phyloP scores from a whole-genome alignment of 2,329 filamentous ascomycete species.

The Pyrenophora graminea region DNA sequence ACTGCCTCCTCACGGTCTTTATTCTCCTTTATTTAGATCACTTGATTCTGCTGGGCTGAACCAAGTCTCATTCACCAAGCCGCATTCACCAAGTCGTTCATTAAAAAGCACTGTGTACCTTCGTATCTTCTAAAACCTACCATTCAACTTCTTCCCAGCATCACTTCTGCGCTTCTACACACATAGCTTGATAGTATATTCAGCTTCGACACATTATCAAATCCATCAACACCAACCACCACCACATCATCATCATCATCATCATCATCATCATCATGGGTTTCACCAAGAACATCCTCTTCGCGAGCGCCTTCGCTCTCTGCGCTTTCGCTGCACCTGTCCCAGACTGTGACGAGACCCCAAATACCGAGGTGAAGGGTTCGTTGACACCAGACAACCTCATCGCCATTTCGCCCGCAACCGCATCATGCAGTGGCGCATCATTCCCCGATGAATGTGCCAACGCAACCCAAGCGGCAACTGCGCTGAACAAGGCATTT shows the following conservation, averaged over 20 bases:
- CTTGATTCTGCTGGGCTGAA: conserved; percentile 19
- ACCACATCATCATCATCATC: conserved; percentile 11
- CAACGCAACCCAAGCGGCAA: conserved; percentile 61
- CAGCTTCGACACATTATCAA: neutral
- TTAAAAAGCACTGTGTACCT: conserved; percentile 3
- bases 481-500: conserved; percentile 62
- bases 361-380: neutral
- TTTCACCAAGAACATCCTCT: conserved; percentile 26
- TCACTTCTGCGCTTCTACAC: neutral
- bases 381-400: conserved; percentile 44
- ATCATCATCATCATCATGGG: conserved; percentile 33
- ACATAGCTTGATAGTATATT: no score
- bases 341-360: conserved; percentile 11
- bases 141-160: neutral
- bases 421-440: conserved; percentile 57
- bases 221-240: neutral
- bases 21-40: conserved; percentile 14
- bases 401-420: conserved; percentile 60
- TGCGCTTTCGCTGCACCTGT: conserved; percentile 34
- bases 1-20: conserved; percentile 20
- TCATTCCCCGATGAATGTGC: conserved; percentile 61
- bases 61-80: conserved; percentile 9
- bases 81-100: conserved; percentile 5
- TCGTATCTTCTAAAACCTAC: neutral
- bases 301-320: conserved; percentile 45